Base-by-base conservation (phyloP, 2,329 filamentous ascomycete genomes). In the Aspergillus oerlinghausenensis region DNA sequence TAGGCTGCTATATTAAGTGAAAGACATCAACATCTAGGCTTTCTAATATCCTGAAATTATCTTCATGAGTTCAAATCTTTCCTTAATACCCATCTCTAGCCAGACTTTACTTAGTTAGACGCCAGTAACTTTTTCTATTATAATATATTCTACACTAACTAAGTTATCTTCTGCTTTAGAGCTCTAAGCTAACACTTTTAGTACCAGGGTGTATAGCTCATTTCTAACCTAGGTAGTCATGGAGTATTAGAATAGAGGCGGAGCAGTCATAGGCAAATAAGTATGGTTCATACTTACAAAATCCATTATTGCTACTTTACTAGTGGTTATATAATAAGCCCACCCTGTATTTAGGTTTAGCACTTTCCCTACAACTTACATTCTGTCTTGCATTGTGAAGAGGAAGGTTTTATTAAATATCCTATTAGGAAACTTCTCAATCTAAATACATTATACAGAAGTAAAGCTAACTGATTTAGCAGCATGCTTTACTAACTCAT, bases 91-190 rank as follows among this genome's bases (percentile, higher is more conserved):
- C 62, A 76, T 64, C 6, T 28, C 55, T 11, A 60, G 53, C 72
- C 72, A 76, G 14, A 73, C 49, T 1, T 61, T 42, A 58, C 62
- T 61, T 38, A 73, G 62, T 42, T 65, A 65, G 3, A 71, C 58
- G 3, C 72, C 71, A n/a, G 42, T 23, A 4, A 61, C 63, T 56
- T 58, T 63, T 25, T 62, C 60, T 54, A 62, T 65, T 11, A 57
- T 52, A 4, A 58, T 59, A 17, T 58, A 60, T 48, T 60, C 55
- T 2, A 58, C 38, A 2, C 55, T 52, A 49, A 60, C 51, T 5
- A 52, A 28, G 17, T 49, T 57, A 1, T 54, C 23, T 5, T 38
- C n/a, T 45, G 56, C 51, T 42, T 47, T 48, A 1, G 55, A 63
- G 17, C 53, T 59, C 61, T 59, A 63, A 4, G 52, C 47, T 21